Percentiles rank a stretch among this genome's conserved stretches.
Conservation (phyloP, 176 grass and related monocot genomes). For the Aegilops longissima region DNA sequence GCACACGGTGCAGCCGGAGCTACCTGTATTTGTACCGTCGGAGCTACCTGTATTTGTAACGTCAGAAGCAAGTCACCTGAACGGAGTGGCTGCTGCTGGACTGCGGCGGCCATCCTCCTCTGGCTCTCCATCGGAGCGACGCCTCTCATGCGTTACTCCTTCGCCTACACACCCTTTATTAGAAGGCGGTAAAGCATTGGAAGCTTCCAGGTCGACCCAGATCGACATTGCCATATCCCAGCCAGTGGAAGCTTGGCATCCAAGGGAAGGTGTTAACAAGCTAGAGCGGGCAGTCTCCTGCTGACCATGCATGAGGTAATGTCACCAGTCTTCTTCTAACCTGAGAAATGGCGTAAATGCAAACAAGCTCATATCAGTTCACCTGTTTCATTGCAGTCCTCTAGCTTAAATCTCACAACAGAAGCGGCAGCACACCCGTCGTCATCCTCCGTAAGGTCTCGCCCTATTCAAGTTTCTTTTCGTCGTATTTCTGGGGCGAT, state of each 20-base stretch:
- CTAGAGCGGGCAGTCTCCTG: constrained; percentile 21
- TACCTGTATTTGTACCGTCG: constrained; percentile 27
- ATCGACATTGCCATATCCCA: neutral
- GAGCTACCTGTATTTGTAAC: neutral
- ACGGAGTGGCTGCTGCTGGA: constrained; percentile 32
- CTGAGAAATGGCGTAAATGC: neutral
- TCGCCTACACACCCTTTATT: constrained; percentile 42
- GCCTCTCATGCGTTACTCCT: constrained; percentile 39
- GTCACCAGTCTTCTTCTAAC: neutral
- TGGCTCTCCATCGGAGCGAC: constrained; percentile 37
- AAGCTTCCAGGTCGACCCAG: constrained; percentile 13
- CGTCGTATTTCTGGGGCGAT: neutral
- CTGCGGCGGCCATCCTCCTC: constrained; percentile 18
- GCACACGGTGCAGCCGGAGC: constrained; percentile 20
- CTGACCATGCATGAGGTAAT: constrained; percentile 39
- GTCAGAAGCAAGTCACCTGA: constrained; percentile 33
- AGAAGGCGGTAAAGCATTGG: constrained; percentile 1
- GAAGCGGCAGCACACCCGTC: neutral
- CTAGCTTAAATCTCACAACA: neutral
- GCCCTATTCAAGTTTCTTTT: neutral
- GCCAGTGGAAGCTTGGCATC: constrained; percentile 16
- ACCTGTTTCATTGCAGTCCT: neutral
- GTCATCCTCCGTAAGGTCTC: constrained; percentile 19
- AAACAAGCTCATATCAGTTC: neutral
- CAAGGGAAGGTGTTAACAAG: neutral